phyloP scores from a whole-genome alignment of 257 asterid genomes.

The Gentiana dahurica region DNA sequence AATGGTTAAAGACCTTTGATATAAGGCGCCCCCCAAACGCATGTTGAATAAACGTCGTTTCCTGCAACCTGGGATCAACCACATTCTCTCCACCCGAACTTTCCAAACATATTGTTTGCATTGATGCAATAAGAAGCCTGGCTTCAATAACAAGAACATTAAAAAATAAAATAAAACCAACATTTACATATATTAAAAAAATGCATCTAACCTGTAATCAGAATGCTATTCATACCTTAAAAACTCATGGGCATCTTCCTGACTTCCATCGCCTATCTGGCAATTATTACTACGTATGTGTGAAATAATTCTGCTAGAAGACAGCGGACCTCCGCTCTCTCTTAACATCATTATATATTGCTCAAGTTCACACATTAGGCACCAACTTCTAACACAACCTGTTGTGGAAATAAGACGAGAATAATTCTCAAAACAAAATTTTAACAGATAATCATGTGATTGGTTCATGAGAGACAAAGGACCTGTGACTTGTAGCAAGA shows the following conservation, averaged over 20 bases:
- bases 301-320: conserved; percentile 57
- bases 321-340: conserved; percentile 60
- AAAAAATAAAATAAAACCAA: neutral
- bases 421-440: conserved; percentile 2
- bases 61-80: conserved; percentile 64
- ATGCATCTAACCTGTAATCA: neutral
- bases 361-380: conserved; percentile 88
- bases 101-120: conserved; percentile 86
- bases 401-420: conserved; percentile 5
- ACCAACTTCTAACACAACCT: conserved; percentile 77
- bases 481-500: neutral
- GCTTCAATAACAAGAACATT: neutral
- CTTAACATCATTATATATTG: conserved; percentile 47
- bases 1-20: conserved; percentile 51
- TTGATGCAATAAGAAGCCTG: conserved; percentile 83
- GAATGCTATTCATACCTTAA: conserved; percentile 36
- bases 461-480: conserved; percentile 1
- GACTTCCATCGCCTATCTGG: conserved; percentile 87
- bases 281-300: conserved; percentile 58
- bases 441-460: neutral
- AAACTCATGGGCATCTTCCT: conserved; percentile 95
- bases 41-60: conserved; percentile 76
- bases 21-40: conserved; percentile 73
- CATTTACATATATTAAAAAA: neutral
- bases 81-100: conserved; percentile 67